Base-by-base conservation (phyloP, 2,329 filamentous ascomycete genomes). In the Fusarium secorum region DNA sequence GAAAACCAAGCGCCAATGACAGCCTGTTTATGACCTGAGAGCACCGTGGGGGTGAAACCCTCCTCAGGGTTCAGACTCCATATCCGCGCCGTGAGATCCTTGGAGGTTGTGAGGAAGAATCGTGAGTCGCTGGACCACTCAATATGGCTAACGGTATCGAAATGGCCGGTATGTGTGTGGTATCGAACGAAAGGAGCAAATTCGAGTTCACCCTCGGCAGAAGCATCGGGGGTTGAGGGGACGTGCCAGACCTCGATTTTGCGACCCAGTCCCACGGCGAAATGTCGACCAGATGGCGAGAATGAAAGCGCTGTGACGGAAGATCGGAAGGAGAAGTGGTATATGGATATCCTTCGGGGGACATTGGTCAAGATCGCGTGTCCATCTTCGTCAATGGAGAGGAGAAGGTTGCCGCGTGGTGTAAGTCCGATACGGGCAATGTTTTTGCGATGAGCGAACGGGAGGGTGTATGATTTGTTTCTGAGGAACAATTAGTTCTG, bases 1-100 rank as follows among this genome's bases (percentile, higher is more conserved):
- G 95, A 97, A 79, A 99, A 99, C 90, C 94, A 99, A n/a, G 95
- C 95, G n/a, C 92, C 93, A 59, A 97, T 87, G 6, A 99, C 93
- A 20, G 89, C 91, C 80, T 98, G 94, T 79, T 94, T 91, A 81
- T 99, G 97, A 3, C 96, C 96, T 7, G 94, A 91, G 68, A 99
- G 83, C 20, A 95, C 93, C 3, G 96, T 99, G 1, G 95, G 94
- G 53, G 90, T 89, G 81, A 98, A 98, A 4, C 92, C 93, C 66
- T 95, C 93, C 76, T 97, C 94, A 2, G 90, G 87, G 73, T 97
- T 88, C 72, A 98, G 83, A 79, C 95, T 98, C 95, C 95, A 99
- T 89, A 99, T 93, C 78, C 95, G 89, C 41, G 93, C 92, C 1
- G 95, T 98, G 80, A 98, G 82, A 78, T 99, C 96, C 79, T 94